Conservation (phyloP, 176 grass and related monocot species). For the Oropetium thomaeum region DNA sequence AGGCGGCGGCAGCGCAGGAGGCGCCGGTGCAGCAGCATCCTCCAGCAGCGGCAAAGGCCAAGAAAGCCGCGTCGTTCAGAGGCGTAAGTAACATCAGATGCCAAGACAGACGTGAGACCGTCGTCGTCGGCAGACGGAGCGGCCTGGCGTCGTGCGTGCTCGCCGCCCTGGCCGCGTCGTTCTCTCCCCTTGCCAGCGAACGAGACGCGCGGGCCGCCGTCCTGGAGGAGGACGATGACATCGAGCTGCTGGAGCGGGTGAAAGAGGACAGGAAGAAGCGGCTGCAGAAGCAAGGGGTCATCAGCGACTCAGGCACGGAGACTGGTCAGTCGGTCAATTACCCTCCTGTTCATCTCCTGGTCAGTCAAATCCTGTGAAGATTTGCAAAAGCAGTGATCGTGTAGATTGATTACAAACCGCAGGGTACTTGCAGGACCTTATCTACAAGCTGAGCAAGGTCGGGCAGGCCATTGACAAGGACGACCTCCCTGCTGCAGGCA, state of each 20-base stretch:
- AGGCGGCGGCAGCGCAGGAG: slow-evolving; percentile 15
- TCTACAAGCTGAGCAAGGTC: slow-evolving; percentile 97
- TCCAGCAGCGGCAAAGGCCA: slow-evolving; percentile 5
- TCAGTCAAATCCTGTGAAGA: neutral
- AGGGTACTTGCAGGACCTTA: slow-evolving; percentile 87
- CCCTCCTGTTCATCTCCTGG: neutral
- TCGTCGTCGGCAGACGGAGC: slow-evolving; percentile 37
- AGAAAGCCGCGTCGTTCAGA: slow-evolving; percentile 15
- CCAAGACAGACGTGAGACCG: neutral
- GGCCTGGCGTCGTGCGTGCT: slow-evolving; percentile 48
- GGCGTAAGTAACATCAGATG: neutral
- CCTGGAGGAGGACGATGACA: slow-evolving; percentile 79
- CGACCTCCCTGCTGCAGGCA: slow-evolving; percentile 62
- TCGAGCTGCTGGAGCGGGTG: slow-evolving; percentile 81
- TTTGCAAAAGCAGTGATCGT: neutral
- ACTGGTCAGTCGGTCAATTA: slow-evolving; percentile 41
- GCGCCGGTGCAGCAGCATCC: neutral
- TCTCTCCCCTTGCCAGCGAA: slow-evolving; percentile 10
- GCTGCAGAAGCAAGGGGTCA: slow-evolving; percentile 76
- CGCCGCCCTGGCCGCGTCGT: slow-evolving; percentile 27
- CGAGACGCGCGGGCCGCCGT: slow-evolving; percentile 44
- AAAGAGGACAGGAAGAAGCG: slow-evolving; percentile 86
- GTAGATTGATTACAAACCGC: slow-evolving; percentile 31
- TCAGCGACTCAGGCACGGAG: slow-evolving; percentile 55
- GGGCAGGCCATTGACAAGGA: slow-evolving; percentile 89